These are phyloP conservation scores for Gamarada debralockiae DNA, from an alignment of 495 filamentous ascomycete genomes.

Conservation along the genomic window DNA sequence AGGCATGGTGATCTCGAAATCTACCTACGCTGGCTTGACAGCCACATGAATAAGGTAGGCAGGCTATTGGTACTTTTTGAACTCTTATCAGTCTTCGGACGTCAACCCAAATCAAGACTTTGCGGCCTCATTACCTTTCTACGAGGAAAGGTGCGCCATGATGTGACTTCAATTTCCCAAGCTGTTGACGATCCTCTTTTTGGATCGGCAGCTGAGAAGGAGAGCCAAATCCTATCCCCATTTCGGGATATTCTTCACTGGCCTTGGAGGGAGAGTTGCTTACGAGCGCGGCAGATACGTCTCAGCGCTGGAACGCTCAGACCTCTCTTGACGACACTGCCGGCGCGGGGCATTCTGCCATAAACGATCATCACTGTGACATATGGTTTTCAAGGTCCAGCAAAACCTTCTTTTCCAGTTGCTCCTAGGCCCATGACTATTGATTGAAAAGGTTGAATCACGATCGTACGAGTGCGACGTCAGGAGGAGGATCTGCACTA, in stretches of 20 bases:
- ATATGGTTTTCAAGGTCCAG: no score
- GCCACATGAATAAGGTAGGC: no score
- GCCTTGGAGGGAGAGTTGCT: background rate
- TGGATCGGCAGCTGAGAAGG: background rate
- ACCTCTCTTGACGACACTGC: constrained; percentile 5
- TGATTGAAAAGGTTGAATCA: no score
- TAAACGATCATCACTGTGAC: background rate
- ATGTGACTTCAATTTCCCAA: background rate
- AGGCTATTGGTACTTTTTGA: no score
- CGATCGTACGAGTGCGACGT: no score
- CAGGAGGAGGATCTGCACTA: no score
- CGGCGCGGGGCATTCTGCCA: constrained; percentile 11
- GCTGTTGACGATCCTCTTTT: background rate
- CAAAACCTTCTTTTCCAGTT: background rate
- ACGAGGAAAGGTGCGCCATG: background rate
- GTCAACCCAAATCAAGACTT: no score
- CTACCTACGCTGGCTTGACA: no score
- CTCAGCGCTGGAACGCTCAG: constrained; percentile 7
- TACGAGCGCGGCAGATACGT: background rate
- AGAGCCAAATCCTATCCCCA: background rate
- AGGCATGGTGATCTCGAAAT: no score
- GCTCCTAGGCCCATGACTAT: background rate
- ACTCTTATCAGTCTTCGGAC: no score
- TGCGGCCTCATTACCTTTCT: no score
- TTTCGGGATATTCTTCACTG: background rate